phyloP scores from a whole-genome alignment of 257 asterid species.

The Perilla frutescens region DNA sequence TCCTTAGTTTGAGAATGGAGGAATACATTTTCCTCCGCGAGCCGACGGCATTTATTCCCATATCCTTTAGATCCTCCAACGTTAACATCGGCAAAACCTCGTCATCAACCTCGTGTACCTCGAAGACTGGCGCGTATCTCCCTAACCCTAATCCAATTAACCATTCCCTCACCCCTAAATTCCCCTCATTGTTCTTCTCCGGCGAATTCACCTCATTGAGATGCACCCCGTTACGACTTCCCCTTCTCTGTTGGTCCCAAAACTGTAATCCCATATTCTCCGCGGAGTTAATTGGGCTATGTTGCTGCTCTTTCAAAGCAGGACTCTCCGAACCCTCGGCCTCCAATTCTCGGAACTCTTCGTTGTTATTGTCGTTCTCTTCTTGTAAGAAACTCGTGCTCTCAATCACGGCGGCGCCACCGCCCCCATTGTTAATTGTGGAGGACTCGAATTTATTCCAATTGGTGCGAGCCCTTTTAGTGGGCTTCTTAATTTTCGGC shows the following conservation, averaged over 20 bases:
- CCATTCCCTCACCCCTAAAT: conserved; percentile 84
- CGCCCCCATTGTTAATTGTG: conserved; percentile 41
- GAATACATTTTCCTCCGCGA: conserved; percentile 84
- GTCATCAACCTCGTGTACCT: conserved; percentile 91
- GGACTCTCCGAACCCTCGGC: conserved; percentile 73
- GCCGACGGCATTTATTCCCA: conserved; percentile 93
- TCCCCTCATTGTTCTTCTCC: conserved; percentile 56
- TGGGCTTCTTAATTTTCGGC: conserved; percentile 68
- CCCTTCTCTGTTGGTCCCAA: conserved; percentile 77
- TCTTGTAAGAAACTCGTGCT: conserved; percentile 46
- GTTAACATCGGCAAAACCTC: conserved; percentile 85
- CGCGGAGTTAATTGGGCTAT: conserved; percentile 72
- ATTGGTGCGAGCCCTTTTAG: conserved; percentile 76
- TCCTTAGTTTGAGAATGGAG: conserved; percentile 68
- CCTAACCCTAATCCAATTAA: conserved; percentile 77
- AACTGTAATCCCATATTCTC: conserved; percentile 81
- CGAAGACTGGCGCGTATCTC: conserved; percentile 75
- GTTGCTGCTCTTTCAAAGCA: conserved; percentile 57
- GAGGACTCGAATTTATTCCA: conserved; percentile 70
- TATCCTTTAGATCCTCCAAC: conserved; percentile 91
- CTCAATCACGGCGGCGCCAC: conserved; percentile 42
- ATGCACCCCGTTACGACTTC: conserved; percentile 55
- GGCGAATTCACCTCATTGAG: conserved; percentile 60
- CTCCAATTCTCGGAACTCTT: conserved; percentile 60
- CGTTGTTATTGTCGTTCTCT: conserved; percentile 55